phyloP scores from a whole-genome alignment of 192 early-diverging fungal species.

The Kickxella alabastrina region DNA sequence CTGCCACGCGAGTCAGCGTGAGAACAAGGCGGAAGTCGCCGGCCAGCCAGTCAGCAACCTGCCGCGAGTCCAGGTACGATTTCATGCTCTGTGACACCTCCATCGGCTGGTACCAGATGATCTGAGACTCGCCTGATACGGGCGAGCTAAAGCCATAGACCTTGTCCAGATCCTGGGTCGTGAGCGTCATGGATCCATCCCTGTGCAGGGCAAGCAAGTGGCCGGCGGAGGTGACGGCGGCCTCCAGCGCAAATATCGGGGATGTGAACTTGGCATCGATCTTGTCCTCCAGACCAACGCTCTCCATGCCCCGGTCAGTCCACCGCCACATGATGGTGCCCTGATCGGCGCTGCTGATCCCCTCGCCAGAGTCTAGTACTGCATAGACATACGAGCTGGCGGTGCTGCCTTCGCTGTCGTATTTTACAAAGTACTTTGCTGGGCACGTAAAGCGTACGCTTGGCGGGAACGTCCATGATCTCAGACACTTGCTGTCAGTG shows the following conservation, averaged over 20 bases:
- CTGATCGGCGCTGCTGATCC: slow-evolving; percentile 1
- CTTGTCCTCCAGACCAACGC: slow-evolving; percentile 46
- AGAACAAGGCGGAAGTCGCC: slow-evolving; percentile 32
- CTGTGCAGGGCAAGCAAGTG: slow-evolving; percentile 36
- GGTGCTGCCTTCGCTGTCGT: slow-evolving; percentile 6
- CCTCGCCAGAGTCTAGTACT: slow-evolving; percentile 27
- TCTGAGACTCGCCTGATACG: slow-evolving; percentile 6
- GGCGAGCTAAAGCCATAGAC: slow-evolving; percentile 7
- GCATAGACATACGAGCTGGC: slow-evolving; percentile 33
- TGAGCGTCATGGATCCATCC: slow-evolving; percentile 32
- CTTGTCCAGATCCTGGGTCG: slow-evolving; percentile 14
- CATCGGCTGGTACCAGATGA: slow-evolving; percentile 45
- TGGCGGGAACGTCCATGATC: slow-evolving; percentile 50
- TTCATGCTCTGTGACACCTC: slow-evolving; percentile 49
- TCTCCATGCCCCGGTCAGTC: slow-evolving; percentile 45
- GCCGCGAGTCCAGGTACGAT: slow-evolving; percentile 50
- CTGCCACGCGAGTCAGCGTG: slow-evolving; percentile 12
- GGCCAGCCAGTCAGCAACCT: slow-evolving; percentile 43
- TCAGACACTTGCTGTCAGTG: slow-evolving; percentile 46
- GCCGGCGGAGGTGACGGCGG: slow-evolving; percentile 22
- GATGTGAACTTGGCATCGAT: slow-evolving; percentile 9
- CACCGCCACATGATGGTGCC: slow-evolving; percentile 45
- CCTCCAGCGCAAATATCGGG: slow-evolving; percentile 32
- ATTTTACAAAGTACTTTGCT: slow-evolving; percentile 29
- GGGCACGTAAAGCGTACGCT: slow-evolving; percentile 48